These are phyloP conservation scores for Hawksworthiomyces lignivorus DNA, from an alignment of 2,329 filamentous ascomycete species.

Conservation along the genomic window DNA sequence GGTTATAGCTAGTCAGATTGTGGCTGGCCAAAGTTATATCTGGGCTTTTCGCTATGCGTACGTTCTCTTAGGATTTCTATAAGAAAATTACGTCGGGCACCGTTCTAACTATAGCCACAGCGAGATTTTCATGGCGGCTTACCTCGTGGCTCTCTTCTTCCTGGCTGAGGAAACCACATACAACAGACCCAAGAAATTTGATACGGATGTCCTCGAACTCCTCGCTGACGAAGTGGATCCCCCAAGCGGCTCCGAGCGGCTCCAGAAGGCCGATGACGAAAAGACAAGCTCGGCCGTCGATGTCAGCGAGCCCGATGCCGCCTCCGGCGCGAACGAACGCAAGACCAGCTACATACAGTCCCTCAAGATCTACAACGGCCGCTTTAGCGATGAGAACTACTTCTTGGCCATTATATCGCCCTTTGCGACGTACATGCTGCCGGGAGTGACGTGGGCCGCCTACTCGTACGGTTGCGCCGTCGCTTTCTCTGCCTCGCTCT, in stretches of 20 bases:
- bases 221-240: slow-evolving; percentile 1
- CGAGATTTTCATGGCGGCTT: slow-evolving; percentile 8
- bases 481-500: slow-evolving; percentile 32
- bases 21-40: slow-evolving; percentile 2
- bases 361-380: slow-evolving; percentile 14
- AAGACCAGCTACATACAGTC: slow-evolving; percentile 14
- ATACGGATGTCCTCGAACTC: slow-evolving; percentile 1
- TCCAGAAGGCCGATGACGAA: not conserved
- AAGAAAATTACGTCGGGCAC: too few relatives aligned
- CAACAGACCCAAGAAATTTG: slow-evolving; percentile 1
- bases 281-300: not conserved
- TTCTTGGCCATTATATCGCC: slow-evolving; percentile 21
- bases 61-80: too few relatives aligned
- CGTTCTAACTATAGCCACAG: too few relatives aligned
- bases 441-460: slow-evolving; percentile 33
- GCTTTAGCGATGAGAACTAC: slow-evolving; percentile 11
- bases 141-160: slow-evolving; percentile 28
- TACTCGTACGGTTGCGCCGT: slow-evolving; percentile 29
- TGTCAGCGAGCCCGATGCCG: not conserved
- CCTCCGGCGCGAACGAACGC: not conserved
- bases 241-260: not conserved
- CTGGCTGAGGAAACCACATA: slow-evolving; percentile 35
- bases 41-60: slow-evolving; percentile 10
- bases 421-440: slow-evolving; percentile 32
- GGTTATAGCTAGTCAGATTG: slow-evolving; percentile 9